Evolutionary conservation across 2,329 filamentous ascomycete genomes (phyloP).

Genomic region (Colletotrichum sp.): DNA sequence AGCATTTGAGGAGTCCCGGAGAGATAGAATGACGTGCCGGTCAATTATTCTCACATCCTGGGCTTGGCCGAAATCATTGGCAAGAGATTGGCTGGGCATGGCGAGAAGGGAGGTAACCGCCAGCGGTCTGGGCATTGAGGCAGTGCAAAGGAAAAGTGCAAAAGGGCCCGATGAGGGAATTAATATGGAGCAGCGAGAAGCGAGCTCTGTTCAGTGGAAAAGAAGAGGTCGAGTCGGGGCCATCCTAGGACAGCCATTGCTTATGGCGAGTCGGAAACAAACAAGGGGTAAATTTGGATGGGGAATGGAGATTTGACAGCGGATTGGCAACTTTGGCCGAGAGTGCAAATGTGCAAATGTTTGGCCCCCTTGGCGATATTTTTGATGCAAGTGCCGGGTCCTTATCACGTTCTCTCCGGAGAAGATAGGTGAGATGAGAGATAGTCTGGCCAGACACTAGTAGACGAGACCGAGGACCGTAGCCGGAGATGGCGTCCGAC

Average conservation of each 20-base stretch:
- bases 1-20: background rate
- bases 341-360: background rate
- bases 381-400: conserved; percentile 7
- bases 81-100: conserved; percentile 10
- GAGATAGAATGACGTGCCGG: conserved; percentile 9
- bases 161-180: conserved; percentile 16
- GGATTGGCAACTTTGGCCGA: background rate
- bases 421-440: background rate
- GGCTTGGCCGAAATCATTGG: conserved; percentile 9
- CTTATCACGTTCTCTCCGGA: background rate
- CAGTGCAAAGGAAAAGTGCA: conserved; percentile 18
- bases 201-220: conserved; percentile 3
- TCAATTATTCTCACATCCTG: conserved; percentile 1
- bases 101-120: conserved; percentile 13
- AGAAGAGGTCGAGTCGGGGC: conserved; percentile 7
- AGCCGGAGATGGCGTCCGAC: conserved; percentile 9
- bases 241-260: conserved; percentile 2
- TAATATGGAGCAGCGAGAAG: conserved; percentile 16
- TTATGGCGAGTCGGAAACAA: background rate
- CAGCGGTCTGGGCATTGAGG: conserved; percentile 18
- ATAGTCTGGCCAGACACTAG: background rate
- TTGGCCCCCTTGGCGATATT: background rate
- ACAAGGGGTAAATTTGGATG: background rate
- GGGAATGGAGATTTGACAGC: conserved; percentile 2
- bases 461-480: background rate